Percentiles rank a stretch among this genome's conserved stretches.
Evolutionary conservation across 208 protist species (phyloP).

Genomic region (Trypanosoma lewisi): DNA sequence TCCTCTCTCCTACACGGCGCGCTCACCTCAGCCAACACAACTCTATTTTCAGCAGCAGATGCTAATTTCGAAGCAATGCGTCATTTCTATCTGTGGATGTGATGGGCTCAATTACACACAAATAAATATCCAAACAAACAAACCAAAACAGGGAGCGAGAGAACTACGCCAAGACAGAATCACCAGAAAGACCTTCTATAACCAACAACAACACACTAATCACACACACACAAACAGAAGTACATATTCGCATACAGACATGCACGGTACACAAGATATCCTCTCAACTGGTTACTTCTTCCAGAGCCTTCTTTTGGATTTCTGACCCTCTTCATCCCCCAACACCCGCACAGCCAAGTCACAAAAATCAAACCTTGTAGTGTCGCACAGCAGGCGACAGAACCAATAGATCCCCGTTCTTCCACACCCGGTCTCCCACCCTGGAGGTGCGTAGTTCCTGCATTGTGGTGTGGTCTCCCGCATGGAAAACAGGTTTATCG

Average conservation of each 20-base stretch:
- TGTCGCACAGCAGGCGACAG: constrained; percentile 13
- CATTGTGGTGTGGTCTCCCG: constrained; percentile 22
- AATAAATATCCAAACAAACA: no score
- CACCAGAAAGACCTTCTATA: neutral
- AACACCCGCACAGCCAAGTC: neutral
- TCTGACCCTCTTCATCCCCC: constrained; percentile 2
- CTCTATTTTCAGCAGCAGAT: no score
- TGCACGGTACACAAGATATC: no score
- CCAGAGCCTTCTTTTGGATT: neutral
- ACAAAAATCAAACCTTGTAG: neutral
- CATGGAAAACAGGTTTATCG: constrained; percentile 22
- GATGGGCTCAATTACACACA: no score
- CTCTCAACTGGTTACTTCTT: no score
- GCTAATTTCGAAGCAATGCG: neutral
- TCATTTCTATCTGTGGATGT: no score
- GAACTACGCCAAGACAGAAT: no score
- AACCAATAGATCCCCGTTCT: constrained; percentile 25
- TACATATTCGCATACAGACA: neutral
- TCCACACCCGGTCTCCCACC: neutral
- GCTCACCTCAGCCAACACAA: no score
- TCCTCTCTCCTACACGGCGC: no score
- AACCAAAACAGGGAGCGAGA: no score
- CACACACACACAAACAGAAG: neutral
- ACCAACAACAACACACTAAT: constrained; percentile 3
- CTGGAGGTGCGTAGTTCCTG: constrained; percentile 15